Base-by-base conservation (phyloP, 202 grass and related monocot species). In the Panicum virgatum region DNA sequence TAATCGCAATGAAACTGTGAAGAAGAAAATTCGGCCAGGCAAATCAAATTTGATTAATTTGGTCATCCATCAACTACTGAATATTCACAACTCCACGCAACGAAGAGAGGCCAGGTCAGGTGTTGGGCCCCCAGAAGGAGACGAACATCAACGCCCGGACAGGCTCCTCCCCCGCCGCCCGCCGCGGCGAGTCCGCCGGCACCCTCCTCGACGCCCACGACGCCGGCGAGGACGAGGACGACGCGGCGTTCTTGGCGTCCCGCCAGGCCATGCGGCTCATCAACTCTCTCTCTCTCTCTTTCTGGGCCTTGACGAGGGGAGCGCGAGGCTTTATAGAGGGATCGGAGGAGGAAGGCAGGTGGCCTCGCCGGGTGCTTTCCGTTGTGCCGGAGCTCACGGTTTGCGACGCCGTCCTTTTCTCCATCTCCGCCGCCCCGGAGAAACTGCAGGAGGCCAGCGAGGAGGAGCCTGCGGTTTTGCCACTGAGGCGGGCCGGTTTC, bases 71-170 rank as follows among this genome's bases (percentile, higher is more conserved):
- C 22, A 26, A 5, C 22, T 5, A 26, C 3, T 25, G 26, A 0
- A 53, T n/a, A 53, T 53, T 53, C 54, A 58, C 58, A 30, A 13
- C 12, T 64, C 15, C 29, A 62, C 12, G 60, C 2, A 62, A 20
- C 32, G 15, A 18, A 34, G 60, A 34, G 2, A 6, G 2, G n/a
- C n/a, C n/a, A n/a, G 48, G 7, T 59, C 68, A 69, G 40, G 75
- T 16, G 45, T 92, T 90, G 38, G 89, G 89, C 0, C 92, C 89
- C 92, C 92, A 95, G 47, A 84, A 65, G 52, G 84, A 88, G 48
- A 94, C 60, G 81, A 88, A 95, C 89, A 92, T 88, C 26, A 95
- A 71, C 59, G 63, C 89, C 46, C 92, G 80, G 2, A 94, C 74
- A 16, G 74, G 71, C 40, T 90, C 92, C 89, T 91, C 89, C 30